Evolutionary conservation across 257 asterid genomes (phyloP).

Genomic region (Solanum tarijense): DNA sequence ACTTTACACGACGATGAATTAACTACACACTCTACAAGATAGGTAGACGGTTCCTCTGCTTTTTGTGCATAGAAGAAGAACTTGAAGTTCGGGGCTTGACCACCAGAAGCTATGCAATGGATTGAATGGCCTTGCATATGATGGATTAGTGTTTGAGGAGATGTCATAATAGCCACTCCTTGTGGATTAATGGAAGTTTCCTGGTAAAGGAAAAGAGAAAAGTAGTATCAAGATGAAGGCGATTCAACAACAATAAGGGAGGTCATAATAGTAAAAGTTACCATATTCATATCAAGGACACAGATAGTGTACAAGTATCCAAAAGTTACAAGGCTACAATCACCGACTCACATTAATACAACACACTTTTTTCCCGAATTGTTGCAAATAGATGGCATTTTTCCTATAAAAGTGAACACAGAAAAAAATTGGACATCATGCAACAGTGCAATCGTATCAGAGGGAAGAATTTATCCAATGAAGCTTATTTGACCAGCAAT

Average conservation of each 20-base stretch:
- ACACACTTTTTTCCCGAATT: background rate
- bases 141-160: conserved; percentile 65
- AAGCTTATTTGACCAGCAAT: background rate
- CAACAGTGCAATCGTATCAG: background rate
- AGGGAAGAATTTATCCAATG: background rate
- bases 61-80: conserved; percentile 86
- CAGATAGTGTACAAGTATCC: background rate
- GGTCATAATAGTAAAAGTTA: background rate
- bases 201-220: conserved; percentile 22
- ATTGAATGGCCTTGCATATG: conserved; percentile 79
- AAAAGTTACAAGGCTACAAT: background rate
- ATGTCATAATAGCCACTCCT: conserved; percentile 65
- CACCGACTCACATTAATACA: background rate
- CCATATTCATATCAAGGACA: background rate
- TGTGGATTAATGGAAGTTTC: conserved; percentile 66
- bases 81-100: conserved; percentile 87
- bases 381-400: background rate
- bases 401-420: background rate
- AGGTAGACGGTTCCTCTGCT: conserved; percentile 49
- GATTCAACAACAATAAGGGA: background rate
- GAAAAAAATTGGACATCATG: background rate
- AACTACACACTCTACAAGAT: conserved; percentile 72
- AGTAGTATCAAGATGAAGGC: background rate
- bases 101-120: conserved; percentile 96
- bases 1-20: conserved; percentile 77